Conservation (phyloP, 208 protist genomes). For the Leishmania braziliensis region DNA sequence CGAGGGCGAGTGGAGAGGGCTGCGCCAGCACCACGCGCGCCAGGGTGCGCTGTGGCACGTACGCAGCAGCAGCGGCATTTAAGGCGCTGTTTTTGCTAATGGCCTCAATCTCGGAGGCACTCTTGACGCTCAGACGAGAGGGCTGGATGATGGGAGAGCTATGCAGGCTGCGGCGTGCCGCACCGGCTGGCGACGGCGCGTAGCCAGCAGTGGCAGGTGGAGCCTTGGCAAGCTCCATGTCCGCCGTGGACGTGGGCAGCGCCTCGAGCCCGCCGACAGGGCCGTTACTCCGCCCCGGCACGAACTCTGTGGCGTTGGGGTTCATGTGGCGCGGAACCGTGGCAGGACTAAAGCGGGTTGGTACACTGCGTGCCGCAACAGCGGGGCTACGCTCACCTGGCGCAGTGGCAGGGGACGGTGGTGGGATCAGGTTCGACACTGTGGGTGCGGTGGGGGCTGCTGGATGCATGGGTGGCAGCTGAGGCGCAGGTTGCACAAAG, state of each 20-base stretch:
- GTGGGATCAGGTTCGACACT: constrained; percentile 1
- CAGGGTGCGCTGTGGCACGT: constrained; percentile 72
- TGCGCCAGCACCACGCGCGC: constrained; percentile 56
- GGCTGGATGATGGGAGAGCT: constrained; percentile 32
- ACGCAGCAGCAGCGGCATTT: constrained; percentile 54
- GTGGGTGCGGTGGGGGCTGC: constrained; percentile 11
- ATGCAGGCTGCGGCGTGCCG: constrained; percentile 17
- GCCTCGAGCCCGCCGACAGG: constrained; percentile 39
- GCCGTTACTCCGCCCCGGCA: constrained; percentile 40
- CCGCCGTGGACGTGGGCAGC: constrained; percentile 73
- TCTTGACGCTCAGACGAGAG: constrained; percentile 38
- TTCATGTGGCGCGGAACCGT: constrained; percentile 65
- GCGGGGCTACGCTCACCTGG: constrained; percentile 31
- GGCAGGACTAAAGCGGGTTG: constrained; percentile 74
- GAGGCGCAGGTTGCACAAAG: not conserved
- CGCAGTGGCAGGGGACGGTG: constrained; percentile 18
- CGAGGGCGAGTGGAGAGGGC: constrained; percentile 62
- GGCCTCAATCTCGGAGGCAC: constrained; percentile 56
- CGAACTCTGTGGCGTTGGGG: constrained; percentile 72
- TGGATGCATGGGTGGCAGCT: constrained; percentile 10
- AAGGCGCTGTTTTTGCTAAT: constrained; percentile 66
- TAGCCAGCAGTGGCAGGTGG: constrained; percentile 9
- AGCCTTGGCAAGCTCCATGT: constrained; percentile 42
- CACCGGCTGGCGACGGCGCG: not conserved
- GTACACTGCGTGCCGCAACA: constrained; percentile 43